Conservation (phyloP, 2,329 filamentous ascomycete species). For the Beauveria sp. region DNA sequence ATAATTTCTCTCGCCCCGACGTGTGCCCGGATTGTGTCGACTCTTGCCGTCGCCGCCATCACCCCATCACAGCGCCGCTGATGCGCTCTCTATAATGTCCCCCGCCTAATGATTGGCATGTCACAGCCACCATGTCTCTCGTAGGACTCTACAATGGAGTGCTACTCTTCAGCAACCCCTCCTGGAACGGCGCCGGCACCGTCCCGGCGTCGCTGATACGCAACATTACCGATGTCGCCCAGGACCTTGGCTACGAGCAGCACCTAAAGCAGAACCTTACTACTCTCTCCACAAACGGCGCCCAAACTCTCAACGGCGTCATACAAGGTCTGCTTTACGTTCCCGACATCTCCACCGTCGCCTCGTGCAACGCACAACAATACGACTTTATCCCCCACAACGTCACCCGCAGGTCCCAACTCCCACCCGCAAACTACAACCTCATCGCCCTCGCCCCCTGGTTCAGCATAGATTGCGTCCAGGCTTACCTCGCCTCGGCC, state of each 20-base stretch:
- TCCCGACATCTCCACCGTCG: constrained; percentile 53
- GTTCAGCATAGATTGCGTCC: constrained; percentile 66
- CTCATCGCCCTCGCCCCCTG: constrained; percentile 77
- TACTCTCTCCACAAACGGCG: constrained; percentile 65
- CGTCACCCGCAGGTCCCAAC: constrained; percentile 63
- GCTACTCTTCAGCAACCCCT: constrained; percentile 54
- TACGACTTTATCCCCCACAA: constrained; percentile 64
- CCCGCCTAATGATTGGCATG: constrained; percentile 10
- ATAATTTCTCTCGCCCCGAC: neutral
- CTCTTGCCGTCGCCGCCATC: neutral
- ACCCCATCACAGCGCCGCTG: neutral
- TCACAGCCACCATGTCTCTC: constrained; percentile 25
- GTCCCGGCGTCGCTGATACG: constrained; percentile 46
- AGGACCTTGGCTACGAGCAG: constrained; percentile 46
- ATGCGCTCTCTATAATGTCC: constrained; percentile 10
- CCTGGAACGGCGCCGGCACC: constrained; percentile 41
- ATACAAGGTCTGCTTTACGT: constrained; percentile 81
- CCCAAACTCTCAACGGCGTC: constrained; percentile 48
- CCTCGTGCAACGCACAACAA: constrained; percentile 57
- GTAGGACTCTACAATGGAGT: constrained; percentile 43
- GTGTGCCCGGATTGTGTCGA: neutral
- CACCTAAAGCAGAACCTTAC: constrained; percentile 54
- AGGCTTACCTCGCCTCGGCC: constrained; percentile 61
- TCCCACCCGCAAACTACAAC: constrained; percentile 62
- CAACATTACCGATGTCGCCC: constrained; percentile 48